Evolutionary conservation across 805 yeast genomes (phyloP).

Genomic region (Monosporozyma aerobia): DNA sequence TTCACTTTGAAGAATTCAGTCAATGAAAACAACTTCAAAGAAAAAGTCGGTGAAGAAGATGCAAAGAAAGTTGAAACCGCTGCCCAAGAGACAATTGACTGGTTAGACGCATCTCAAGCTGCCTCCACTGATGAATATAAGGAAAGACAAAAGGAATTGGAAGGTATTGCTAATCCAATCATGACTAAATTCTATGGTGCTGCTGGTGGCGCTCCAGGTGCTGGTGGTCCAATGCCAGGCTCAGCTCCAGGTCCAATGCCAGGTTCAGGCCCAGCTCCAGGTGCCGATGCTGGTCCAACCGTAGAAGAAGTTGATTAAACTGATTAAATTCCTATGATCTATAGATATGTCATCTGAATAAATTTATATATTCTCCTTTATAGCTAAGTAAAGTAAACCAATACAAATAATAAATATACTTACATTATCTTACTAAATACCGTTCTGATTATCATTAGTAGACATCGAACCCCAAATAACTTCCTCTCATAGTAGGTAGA

Average conservation of each 20-base stretch:
- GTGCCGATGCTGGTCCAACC: conserved; percentile 56
- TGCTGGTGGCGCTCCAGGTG: conserved; percentile 65
- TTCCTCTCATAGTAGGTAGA: no score
- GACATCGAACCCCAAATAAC: not conserved
- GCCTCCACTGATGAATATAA: conserved; percentile 87
- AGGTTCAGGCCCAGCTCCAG: conserved; percentile 44
- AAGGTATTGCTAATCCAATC: conserved; percentile 91
- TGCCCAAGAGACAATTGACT: conserved; percentile 73
- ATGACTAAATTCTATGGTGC: conserved; percentile 95
- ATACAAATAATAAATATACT: not conserved
- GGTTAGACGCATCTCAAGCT: conserved; percentile 91
- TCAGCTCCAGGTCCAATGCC: conserved; percentile 37
- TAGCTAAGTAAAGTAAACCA: not conserved
- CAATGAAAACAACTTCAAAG: conserved; percentile 65
- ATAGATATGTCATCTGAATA: not conserved
- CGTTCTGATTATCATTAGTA: no score
- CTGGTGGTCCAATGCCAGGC: conserved; percentile 40
- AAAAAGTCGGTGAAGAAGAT: conserved; percentile 66
- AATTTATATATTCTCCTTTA: not conserved
- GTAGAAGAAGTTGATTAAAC: conserved; percentile 69
- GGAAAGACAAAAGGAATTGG: conserved; percentile 93
- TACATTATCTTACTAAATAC: not conserved
- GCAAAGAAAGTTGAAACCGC: conserved; percentile 64
- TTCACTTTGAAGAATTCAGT: conserved; percentile 84
- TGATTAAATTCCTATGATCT: not conserved